Evolutionary conservation across 2,329 filamentous ascomycete genomes (phyloP), one percentile per base, ranked within the genome.

Genomic region (Phyllachora maydis): DNA sequence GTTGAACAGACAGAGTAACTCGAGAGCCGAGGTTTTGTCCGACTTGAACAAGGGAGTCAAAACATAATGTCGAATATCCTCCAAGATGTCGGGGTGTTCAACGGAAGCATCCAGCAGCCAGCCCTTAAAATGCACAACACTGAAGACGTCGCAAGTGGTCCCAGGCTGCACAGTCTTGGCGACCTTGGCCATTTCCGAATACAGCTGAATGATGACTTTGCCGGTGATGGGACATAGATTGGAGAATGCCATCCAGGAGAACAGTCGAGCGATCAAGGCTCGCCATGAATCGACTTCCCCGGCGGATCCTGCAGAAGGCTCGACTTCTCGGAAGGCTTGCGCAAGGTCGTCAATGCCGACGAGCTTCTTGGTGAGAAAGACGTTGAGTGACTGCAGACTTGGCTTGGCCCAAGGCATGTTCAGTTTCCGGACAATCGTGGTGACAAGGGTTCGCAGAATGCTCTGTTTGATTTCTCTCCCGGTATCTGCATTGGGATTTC

Each of bases 381-480:
- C 59, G 22, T 74, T 67, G 18, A 79, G 47, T 10, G 62, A 62
- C 36, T 71, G 69, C 30, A 81, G 59, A 5, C 70, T 65, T 17
- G 73, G 73, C 40, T 79, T 79, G 19, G 69, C 66, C 24, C 71
- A 54, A 7, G 68, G 60, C 31, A 64, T 68, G 10, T 66, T 55
- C 16, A 65, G 65, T 29, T 63, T 55, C 27, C 64, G 58, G 12
- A 59, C 54, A 19, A 77, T 56, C 9, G 72, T 64, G 2, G 61
- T 57, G 10, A 75, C 37, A 5, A 70, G 52, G 4, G 49, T 58
- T 14, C 53, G 41, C 10, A 70, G 35, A 5, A 72, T 49, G 10
- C 38, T 40, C 11, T 39, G 33, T 33, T 59, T 62, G 16, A 58
- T 47, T 4, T 39, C 29, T 8, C 34, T 36, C 3, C 47, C 45